Base-by-base conservation (phyloP, 116 monocot species). In the Cymodocea nodosa region DNA sequence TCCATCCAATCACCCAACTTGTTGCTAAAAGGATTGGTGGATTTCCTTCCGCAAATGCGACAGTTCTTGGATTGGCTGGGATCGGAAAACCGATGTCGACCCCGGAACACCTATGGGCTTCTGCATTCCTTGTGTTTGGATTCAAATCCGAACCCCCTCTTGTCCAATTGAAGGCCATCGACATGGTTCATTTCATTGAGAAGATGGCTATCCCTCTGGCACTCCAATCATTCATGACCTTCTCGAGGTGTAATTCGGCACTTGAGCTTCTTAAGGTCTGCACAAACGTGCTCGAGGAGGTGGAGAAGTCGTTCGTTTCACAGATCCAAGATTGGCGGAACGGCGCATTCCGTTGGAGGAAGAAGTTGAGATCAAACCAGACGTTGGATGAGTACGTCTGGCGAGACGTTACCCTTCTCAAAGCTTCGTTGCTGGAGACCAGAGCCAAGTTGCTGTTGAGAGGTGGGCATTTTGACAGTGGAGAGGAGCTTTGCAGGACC, bases 401-500 rank as follows among this genome's bases (percentile, higher is more conserved):
- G 93, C 76, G 85, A 58, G 93, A 93, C 23, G 93, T 93, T 4
- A 93, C 89, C 15, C 78, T 93, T 15, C 74, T 93, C 58, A 93
- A 93, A 74, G 89, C 93, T 6, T 68, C 77, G 8, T 62, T 93
- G 75, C 79, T 89, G 9, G 93, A 89, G 80, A 93, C 89, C 0
- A 81, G 93, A 55, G 89, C 93, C 0, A 93, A 89, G 75, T 56
- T 93, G 70, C 60, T 93, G 56, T 54, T 93, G 44, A 71, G 83
- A 75, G 93, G 89, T 55, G 93, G 93, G 60, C 79, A 80, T 70
- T 93, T 93, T 11, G 93, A 93, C 57, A 81, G 67, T 16, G 92
- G 83, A 2, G 92, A 93, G 57, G 92, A 93, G 70, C 74, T 93
- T 11, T 93, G 92, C 70, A 76, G 93, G 75, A 89, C 93, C 34